A percentile compares a stretch with the other conserved stretches of the same genome.
Evolutionary conservation across 192 early-diverging fungal genomes (phyloP).

Genomic region (Coemansia sp.): DNA sequence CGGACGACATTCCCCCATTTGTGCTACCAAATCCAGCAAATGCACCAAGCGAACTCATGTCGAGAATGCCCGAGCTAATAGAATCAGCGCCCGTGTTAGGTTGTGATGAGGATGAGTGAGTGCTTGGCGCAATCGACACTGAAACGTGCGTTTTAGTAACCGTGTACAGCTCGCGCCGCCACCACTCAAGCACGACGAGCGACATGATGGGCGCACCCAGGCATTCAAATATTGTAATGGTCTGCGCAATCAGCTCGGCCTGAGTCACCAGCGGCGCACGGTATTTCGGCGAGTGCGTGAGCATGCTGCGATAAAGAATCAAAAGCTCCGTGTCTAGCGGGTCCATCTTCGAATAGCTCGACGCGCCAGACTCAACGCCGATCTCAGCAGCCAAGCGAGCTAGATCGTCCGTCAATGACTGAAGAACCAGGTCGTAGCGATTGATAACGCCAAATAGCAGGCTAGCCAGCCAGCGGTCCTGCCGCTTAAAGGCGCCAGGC

Average conservation of each 20-base stretch:
- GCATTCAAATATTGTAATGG: conserved; percentile 53
- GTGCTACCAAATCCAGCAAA: conserved; percentile 18
- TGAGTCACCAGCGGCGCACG: conserved; percentile 40
- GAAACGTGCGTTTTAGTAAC: conserved; percentile 15
- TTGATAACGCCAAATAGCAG: conserved; percentile 40
- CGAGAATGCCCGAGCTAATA: conserved; percentile 13
- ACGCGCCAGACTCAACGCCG: conserved; percentile 20
- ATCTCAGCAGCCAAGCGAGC: conserved; percentile 27
- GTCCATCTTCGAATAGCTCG: conserved; percentile 34
- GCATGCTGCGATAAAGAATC: conserved; percentile 47
- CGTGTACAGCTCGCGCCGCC: conserved; percentile 38
- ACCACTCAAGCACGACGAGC: conserved; percentile 52
- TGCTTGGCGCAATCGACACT: conserved; percentile 1
- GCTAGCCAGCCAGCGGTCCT: conserved; percentile 49
- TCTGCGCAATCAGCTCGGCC: conserved; percentile 49
- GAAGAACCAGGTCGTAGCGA: conserved; percentile 41
- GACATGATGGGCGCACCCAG: conserved; percentile 50
- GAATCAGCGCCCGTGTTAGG: not conserved
- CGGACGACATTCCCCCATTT: not conserved
- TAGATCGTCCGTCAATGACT: conserved; percentile 39
- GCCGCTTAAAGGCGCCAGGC: conserved; percentile 31
- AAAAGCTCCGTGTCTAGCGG: conserved; percentile 47
- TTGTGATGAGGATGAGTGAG: not conserved
- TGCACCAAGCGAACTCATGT: conserved; percentile 35
- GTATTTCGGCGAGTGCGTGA: conserved; percentile 39